Base-by-base conservation (phyloP, 805 yeast genomes). In the Yarrowia yakushimensis region DNA sequence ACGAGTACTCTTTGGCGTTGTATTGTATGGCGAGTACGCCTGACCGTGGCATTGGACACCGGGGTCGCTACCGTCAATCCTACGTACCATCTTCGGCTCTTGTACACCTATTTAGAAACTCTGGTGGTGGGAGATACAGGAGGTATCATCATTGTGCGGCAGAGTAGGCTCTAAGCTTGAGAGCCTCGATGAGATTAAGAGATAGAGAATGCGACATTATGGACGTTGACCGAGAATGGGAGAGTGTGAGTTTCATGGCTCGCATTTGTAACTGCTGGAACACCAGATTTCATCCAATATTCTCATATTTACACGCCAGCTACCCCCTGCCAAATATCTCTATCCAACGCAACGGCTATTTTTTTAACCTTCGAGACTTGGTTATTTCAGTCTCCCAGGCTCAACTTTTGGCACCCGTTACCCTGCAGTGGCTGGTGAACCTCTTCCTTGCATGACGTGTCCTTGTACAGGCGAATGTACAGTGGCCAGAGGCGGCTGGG, bases 41-140 rank as follows among this genome's bases (percentile, higher is more conserved):
- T n/a, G n/a, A n/a, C n/a, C n/a, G n/a, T n/a, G n/a, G n/a, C n/a
- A n/a, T n/a, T n/a, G n/a, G n/a, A n/a, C n/a, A n/a, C n/a, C n/a
- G n/a, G n/a, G n/a, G n/a, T n/a, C n/a, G n/a, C n/a, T n/a, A n/a
- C n/a, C n/a, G n/a, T n/a, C n/a, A n/a, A n/a, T n/a, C n/a, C 12
- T 42, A 4, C 33, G 8, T 34, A 17, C 50, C 17, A 30, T 18
- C 20, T 6, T 10, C 23, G 2, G 12, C n/a, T 6, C 23, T 43
- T 43, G n/a, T n/a, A 22, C 28, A 22, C 9, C 46, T 42, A 30
- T 30, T 28, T 45, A 45, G 52, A 45, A 45, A 45, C 52, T 45
- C 52, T 28, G 52, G 52, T 45, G 52, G 52, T 45, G 52, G 52
- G 52, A 45, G 52, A 45, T 45, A 45, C 52, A 45, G 36, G 52